Evolutionary conservation across 257 asterid genomes (phyloP).

Genomic region (Solanum sejunctum): DNA sequence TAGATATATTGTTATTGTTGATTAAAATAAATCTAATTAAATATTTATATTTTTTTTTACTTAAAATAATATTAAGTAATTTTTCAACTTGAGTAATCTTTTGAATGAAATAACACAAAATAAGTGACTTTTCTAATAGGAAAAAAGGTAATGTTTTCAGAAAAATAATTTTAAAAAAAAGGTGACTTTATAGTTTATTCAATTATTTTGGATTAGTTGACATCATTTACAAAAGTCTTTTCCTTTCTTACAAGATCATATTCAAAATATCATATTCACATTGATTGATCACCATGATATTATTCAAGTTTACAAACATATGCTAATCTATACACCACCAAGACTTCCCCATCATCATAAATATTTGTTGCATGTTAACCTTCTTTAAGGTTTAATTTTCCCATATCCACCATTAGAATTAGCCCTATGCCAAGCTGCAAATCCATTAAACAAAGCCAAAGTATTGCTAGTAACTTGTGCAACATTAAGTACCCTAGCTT

Average conservation of each 20-base stretch:
- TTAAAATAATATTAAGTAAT: background rate
- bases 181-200: background rate
- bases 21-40: background rate
- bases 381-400: background rate
- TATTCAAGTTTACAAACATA: background rate
- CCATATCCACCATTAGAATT: background rate
- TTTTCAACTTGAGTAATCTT: background rate
- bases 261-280: background rate
- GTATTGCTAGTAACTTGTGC: slow-evolving; percentile 47
- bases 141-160: background rate
- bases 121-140: background rate
- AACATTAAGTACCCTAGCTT: slow-evolving; percentile 45
- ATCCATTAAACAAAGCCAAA: slow-evolving; percentile 38
- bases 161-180: background rate
- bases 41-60: too few species aligned
- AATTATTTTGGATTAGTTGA: background rate
- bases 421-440: slow-evolving; percentile 31
- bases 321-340: background rate
- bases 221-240: background rate
- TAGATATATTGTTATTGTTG: background rate
- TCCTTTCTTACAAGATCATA: background rate
- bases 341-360: background rate
- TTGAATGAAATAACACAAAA: background rate
- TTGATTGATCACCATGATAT: background rate
- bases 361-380: background rate